phyloP scores from a whole-genome alignment of 371 early-diverging fungal genomes.

The Apophysomyces elegans region DNA sequence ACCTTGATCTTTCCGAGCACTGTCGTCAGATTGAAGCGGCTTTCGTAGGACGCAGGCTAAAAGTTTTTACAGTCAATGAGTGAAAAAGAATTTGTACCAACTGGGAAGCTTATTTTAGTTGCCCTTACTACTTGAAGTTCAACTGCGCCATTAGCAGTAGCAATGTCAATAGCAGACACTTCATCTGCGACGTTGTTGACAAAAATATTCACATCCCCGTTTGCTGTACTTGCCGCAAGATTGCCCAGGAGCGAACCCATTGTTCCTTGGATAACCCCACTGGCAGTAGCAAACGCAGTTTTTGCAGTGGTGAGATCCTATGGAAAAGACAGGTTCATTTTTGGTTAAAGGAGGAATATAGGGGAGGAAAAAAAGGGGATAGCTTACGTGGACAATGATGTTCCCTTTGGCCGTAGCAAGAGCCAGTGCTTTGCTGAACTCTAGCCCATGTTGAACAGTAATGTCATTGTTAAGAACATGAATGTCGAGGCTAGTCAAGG shows the following conservation, averaged over 20 bases:
- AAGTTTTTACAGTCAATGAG: not conserved
- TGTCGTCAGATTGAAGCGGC: not conserved
- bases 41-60: not conserved
- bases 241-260: not conserved
- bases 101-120: not conserved
- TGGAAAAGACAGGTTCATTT: not conserved
- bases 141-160: not conserved
- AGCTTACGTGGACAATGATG: not conserved
- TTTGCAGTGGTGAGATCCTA: not conserved
- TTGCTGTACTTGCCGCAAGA: not conserved
- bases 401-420: constrained; percentile 11
- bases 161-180: not conserved
- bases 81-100: too few species aligned
- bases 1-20: not conserved
- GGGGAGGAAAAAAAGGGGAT: not conserved
- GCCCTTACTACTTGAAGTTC: not conserved
- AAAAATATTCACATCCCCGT: not conserved
- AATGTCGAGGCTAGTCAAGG: not conserved
- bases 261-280: not conserved
- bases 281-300: not conserved
- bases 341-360: too few species aligned
- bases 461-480: not conserved
- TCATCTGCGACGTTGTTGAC: not conserved
- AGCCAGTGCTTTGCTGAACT: not conserved
- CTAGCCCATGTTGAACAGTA: not conserved